These are phyloP conservation scores for Acacia confusa DNA, from an alignment of 306 rosid genomes.

Conservation along the genomic window DNA sequence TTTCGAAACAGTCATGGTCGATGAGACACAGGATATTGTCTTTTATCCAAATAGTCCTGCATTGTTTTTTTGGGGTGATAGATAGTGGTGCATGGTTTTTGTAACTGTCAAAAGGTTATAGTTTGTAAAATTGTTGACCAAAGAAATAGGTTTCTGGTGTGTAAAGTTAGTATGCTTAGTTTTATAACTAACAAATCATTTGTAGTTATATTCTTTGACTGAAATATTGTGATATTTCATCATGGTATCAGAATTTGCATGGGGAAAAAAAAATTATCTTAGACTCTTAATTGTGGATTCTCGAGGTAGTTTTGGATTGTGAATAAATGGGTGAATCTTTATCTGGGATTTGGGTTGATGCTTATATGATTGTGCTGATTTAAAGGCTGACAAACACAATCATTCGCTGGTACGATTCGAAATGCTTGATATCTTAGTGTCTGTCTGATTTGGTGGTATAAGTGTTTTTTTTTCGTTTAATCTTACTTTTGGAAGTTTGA, in stretches of 20 bases:
- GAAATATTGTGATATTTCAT: slow-evolving; percentile 31
- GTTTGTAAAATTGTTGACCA: slow-evolving; percentile 49
- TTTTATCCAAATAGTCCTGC: slow-evolving; percentile 33
- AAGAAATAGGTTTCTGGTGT: slow-evolving; percentile 51
- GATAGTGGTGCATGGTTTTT: slow-evolving; percentile 10
- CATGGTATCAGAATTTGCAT: slow-evolving; percentile 11
- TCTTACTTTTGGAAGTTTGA: too few species aligned
- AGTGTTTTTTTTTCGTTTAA: too few species aligned
- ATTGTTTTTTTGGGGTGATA: slow-evolving; percentile 31
- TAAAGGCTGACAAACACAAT: slow-evolving; percentile 41
- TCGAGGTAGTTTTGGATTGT: slow-evolving; percentile 74
- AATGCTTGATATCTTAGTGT: too few species aligned
- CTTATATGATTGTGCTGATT: slow-evolving; percentile 10
- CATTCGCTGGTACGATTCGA: too few species aligned
- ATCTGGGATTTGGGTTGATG: slow-evolving; percentile 8
- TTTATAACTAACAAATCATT: slow-evolving; percentile 33
- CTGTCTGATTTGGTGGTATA: too few species aligned
- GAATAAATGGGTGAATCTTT: slow-evolving; percentile 28
- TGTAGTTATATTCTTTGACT: slow-evolving; percentile 42
- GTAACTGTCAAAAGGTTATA: slow-evolving; percentile 38
- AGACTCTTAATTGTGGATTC: slow-evolving; percentile 34
- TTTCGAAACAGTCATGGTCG: slow-evolving; percentile 70
- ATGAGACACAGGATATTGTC: slow-evolving; percentile 45
- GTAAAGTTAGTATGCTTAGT: slow-evolving; percentile 42
- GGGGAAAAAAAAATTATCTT: slow-evolving; percentile 15